phyloP scores from a whole-genome alignment of 2,329 filamentous ascomycete species.

The Fusarium pininemorale region DNA sequence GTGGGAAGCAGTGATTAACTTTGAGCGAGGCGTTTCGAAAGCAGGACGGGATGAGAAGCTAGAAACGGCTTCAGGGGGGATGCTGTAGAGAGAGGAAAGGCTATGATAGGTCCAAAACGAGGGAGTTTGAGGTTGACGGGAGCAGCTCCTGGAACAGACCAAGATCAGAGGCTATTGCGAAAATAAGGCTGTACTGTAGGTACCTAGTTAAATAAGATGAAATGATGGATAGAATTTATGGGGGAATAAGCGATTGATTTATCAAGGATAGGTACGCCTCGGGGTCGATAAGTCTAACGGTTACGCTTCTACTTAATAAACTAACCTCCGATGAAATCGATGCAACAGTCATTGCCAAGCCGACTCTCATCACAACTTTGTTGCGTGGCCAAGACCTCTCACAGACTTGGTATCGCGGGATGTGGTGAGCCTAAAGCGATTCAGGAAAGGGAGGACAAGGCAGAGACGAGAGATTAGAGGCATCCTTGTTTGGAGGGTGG shows the following conservation, averaged over 20 bases:
- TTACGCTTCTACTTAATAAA: background rate
- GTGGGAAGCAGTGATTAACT: constrained; percentile 25
- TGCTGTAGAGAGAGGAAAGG: background rate
- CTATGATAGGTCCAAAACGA: background rate
- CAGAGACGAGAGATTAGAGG: background rate
- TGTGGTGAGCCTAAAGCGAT: background rate
- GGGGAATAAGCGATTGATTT: constrained; percentile 5
- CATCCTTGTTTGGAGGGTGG: constrained; percentile 13
- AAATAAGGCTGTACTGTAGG: background rate
- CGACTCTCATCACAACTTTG: background rate
- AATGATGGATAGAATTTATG: background rate
- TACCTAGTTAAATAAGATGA: background rate
- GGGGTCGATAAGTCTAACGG: background rate
- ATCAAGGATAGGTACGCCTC: constrained; percentile 2
- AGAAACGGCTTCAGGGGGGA: constrained; percentile 3
- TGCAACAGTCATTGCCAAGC: constrained; percentile 20
- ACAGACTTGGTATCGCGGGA: constrained; percentile 24
- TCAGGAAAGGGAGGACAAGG: constrained; percentile 4
- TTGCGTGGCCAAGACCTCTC: constrained; percentile 28
- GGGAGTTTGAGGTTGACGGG: background rate
- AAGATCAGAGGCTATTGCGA: background rate
- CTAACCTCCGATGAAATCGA: background rate
- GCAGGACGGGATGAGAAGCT: background rate
- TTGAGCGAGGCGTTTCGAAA: constrained; percentile 20
- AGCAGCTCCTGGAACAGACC: background rate